Conservation (phyloP, 2,329 filamentous ascomycete species). For the Clonostachys sp. region DNA sequence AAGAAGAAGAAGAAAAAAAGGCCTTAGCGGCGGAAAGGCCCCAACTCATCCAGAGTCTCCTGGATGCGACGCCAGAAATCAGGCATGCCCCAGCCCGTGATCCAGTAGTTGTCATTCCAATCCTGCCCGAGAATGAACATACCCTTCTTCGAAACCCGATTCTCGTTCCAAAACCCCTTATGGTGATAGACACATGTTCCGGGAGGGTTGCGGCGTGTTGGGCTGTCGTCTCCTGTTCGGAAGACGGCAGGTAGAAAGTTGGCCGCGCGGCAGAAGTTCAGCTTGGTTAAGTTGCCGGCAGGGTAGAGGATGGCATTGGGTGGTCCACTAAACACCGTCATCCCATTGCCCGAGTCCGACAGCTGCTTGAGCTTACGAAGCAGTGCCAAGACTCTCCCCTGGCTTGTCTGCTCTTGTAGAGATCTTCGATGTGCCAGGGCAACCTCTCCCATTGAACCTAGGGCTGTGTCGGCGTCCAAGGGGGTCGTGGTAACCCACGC, state of each 20-base stretch:
- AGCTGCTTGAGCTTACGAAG: too few relatives aligned
- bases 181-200: constrained; percentile 12
- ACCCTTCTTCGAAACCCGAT: constrained; percentile 4
- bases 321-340: background rate
- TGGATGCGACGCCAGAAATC: too few relatives aligned
- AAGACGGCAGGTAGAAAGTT: background rate
- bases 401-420: background rate
- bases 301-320: background rate
- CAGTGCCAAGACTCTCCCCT: background rate
- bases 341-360: background rate
- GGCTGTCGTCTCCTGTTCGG: background rate
- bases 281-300: background rate
- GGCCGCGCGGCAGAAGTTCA: background rate
- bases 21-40: too few relatives aligned
- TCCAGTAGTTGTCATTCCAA: constrained; percentile 16
- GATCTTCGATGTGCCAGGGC: background rate
- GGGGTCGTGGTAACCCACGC: background rate
- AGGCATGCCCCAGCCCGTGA: constrained; percentile 3
- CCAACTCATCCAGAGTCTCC: too few relatives aligned
- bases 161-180: constrained; percentile 1
- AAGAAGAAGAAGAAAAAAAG: too few relatives aligned
- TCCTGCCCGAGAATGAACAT: constrained; percentile 18
- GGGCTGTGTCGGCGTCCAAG: background rate
- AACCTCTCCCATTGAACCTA: background rate
- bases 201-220: constrained; percentile 6